phyloP scores from a whole-genome alignment of 768 basidiomycete genomes.

The Trametes cinnabarina region DNA sequence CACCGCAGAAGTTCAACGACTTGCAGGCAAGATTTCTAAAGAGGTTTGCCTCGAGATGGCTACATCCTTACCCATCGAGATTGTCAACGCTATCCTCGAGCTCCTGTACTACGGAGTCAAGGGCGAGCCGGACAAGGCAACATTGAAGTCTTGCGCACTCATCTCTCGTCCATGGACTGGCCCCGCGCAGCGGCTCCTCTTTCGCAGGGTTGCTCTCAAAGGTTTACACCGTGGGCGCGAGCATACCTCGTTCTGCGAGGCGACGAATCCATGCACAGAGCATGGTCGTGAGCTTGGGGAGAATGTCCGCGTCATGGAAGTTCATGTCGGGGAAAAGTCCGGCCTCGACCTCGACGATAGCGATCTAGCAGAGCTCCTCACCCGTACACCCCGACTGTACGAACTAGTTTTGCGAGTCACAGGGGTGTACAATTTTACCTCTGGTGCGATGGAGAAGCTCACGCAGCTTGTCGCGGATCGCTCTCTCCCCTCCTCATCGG shows the following conservation, averaged over 20 bases:
- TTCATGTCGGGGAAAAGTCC: slow-evolving; percentile 6
- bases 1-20: too few species aligned
- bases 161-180: slow-evolving; percentile 23
- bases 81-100: slow-evolving; percentile 21
- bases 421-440: slow-evolving; percentile 31
- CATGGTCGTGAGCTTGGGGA: slow-evolving; percentile 10
- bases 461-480: slow-evolving; percentile 20
- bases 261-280: slow-evolving; percentile 6
- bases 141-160: slow-evolving; percentile 21
- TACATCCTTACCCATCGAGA: slow-evolving; percentile 19
- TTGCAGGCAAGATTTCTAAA: too few species aligned
- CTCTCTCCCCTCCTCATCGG: not conserved
- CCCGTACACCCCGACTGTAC: slow-evolving; percentile 34
- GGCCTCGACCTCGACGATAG: not conserved
- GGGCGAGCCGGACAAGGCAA: slow-evolving; percentile 15
- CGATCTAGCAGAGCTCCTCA: slow-evolving; percentile 24
- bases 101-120: slow-evolving; percentile 21
- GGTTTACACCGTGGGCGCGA: not conserved
- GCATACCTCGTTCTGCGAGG: slow-evolving; percentile 1
- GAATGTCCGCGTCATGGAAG: slow-evolving; percentile 21
- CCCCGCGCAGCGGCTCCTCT: slow-evolving; percentile 25
- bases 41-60: not conserved
- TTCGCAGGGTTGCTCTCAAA: slow-evolving; percentile 16
- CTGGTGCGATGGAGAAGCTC: slow-evolving; percentile 22
- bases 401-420: slow-evolving; percentile 30